Evolutionary conservation across 2,329 filamentous ascomycete genomes (phyloP).

Genomic region (Tolypocladium nubicola): DNA sequence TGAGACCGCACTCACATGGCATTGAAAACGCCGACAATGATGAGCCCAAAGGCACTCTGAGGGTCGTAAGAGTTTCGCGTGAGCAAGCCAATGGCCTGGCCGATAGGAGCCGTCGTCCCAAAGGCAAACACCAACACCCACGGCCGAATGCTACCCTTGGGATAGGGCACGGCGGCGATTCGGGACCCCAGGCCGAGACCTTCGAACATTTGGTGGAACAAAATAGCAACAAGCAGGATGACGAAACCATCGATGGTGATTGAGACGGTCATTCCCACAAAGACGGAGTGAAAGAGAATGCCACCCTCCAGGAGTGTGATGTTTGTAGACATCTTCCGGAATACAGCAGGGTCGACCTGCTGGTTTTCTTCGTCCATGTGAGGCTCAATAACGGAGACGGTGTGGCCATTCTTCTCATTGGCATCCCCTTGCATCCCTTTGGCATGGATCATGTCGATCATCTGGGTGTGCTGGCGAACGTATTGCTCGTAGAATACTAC

Average conservation of each 20-base stretch:
- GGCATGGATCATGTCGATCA: constrained; percentile 41
- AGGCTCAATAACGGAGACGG: constrained; percentile 16
- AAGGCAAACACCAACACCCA: constrained; percentile 54
- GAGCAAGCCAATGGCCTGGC: constrained; percentile 51
- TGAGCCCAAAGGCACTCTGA: constrained; percentile 50
- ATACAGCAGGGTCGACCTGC: constrained; percentile 31
- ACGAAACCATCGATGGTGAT: constrained; percentile 59
- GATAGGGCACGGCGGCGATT: constrained; percentile 56
- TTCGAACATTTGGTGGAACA: constrained; percentile 62
- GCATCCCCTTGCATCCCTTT: constrained; percentile 1
- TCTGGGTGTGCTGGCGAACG: constrained; percentile 47
- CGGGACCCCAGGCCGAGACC: constrained; percentile 61
- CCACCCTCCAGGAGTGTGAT: constrained; percentile 67
- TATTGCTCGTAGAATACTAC: constrained; percentile 54
- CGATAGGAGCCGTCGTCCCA: constrained; percentile 52
- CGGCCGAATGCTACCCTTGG: constrained; percentile 42
- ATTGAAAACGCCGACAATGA: constrained; percentile 55
- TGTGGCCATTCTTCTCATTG: constrained; percentile 20
- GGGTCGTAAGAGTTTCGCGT: constrained; percentile 50
- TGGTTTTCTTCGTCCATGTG: constrained; percentile 28
- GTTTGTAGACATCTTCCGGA: constrained; percentile 58
- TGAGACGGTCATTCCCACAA: constrained; percentile 63
- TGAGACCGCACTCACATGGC: constrained; percentile 37
- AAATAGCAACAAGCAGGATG: constrained; percentile 56
- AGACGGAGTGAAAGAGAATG: constrained; percentile 70